These are phyloP conservation scores for Xylariaceae sp. DNA, from an alignment of 2,329 filamentous ascomycete species.

Conservation along the genomic window DNA sequence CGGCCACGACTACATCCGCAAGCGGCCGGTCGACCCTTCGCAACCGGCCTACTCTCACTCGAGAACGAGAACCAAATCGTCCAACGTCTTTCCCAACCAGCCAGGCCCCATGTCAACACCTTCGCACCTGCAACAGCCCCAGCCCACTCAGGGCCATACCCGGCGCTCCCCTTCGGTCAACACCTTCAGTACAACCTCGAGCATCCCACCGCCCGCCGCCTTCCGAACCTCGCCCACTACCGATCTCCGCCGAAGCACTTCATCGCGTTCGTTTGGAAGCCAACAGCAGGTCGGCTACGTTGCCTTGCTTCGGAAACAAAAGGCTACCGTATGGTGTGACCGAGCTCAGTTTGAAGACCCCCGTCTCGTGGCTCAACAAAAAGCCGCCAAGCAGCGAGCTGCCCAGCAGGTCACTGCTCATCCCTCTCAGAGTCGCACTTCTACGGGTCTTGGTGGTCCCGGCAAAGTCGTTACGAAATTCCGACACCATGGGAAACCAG, in stretches of 20 bases:
- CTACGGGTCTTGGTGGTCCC: slow-evolving; percentile 59
- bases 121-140: slow-evolving; percentile 36
- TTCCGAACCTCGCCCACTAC: slow-evolving; percentile 54
- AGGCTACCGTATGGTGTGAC: slow-evolving; percentile 98
- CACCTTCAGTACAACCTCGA: slow-evolving; percentile 69
- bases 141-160: slow-evolving; percentile 36
- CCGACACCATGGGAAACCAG: slow-evolving; percentile 78
- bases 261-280: slow-evolving; percentile 66
- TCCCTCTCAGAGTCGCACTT: slow-evolving; percentile 50
- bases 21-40: slow-evolving; percentile 27
- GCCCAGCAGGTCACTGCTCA: slow-evolving; percentile 77
- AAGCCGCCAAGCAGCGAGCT: slow-evolving; percentile 82
- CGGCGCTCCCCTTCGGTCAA: slow-evolving; percentile 64
- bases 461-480: slow-evolving; percentile 80
- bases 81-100: slow-evolving; percentile 45
- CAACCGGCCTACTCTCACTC: slow-evolving; percentile 49
- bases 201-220: slow-evolving; percentile 57
- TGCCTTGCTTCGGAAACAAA: slow-evolving; percentile 92
- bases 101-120: slow-evolving; percentile 22
- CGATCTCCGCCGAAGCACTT: slow-evolving; percentile 73
- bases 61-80: slow-evolving; percentile 55
- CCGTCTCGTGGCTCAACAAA: slow-evolving; percentile 75
- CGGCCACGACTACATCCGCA: slow-evolving; percentile 26
- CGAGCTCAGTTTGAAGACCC: slow-evolving; percentile 90
- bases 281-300: slow-evolving; percentile 78